Conservation (phyloP, 106 monocot genomes). For the Dioscorea dumetorum region DNA sequence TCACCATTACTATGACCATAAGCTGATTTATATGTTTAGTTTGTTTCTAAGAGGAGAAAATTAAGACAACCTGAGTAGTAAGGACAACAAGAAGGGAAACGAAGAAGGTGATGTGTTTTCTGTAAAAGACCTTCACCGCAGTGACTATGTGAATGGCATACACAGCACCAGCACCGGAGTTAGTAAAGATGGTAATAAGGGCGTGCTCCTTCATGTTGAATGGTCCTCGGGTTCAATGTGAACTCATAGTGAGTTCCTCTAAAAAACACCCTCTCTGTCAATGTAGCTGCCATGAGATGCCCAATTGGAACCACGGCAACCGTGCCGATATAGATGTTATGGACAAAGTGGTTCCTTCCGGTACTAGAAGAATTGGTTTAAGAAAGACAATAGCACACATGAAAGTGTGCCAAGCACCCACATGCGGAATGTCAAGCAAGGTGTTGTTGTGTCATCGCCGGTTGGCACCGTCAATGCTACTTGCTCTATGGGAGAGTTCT, state of each 20-base stretch:
- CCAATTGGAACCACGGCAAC: slow-evolving; percentile 67
- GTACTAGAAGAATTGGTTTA: slow-evolving; percentile 76
- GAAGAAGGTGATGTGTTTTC: slow-evolving; percentile 3
- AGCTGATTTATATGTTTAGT: too few relatives aligned
- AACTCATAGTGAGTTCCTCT: background rate
- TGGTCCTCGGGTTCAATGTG: slow-evolving; percentile 4
- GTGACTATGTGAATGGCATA: slow-evolving; percentile 1
- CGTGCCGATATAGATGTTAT: slow-evolving; percentile 64
- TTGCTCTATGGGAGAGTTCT: slow-evolving; percentile 52
- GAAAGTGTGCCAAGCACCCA: slow-evolving; percentile 38
- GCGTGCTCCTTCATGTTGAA: slow-evolving; percentile 10
- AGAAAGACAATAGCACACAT: slow-evolving; percentile 39
- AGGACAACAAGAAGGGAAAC: slow-evolving; percentile 8
- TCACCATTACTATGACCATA: too few relatives aligned
- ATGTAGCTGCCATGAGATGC: slow-evolving; percentile 37
- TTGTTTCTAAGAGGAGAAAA: too few relatives aligned
- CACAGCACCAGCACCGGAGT: slow-evolving; percentile 1
- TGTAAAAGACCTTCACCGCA: slow-evolving; percentile 1
- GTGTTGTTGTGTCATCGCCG: slow-evolving; percentile 32
- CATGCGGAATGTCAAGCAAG: slow-evolving; percentile 46
- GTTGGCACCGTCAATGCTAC: slow-evolving; percentile 44
- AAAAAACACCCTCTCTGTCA: slow-evolving; percentile 30
- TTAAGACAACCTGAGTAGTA: slow-evolving; percentile 52
- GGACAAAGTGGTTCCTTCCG: slow-evolving; percentile 50
- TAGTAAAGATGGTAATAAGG: slow-evolving; percentile 2